These are phyloP conservation scores for Suhomyces bolitotheri DNA, from an alignment of 1,139 yeast species.

Conservation along the genomic window DNA sequence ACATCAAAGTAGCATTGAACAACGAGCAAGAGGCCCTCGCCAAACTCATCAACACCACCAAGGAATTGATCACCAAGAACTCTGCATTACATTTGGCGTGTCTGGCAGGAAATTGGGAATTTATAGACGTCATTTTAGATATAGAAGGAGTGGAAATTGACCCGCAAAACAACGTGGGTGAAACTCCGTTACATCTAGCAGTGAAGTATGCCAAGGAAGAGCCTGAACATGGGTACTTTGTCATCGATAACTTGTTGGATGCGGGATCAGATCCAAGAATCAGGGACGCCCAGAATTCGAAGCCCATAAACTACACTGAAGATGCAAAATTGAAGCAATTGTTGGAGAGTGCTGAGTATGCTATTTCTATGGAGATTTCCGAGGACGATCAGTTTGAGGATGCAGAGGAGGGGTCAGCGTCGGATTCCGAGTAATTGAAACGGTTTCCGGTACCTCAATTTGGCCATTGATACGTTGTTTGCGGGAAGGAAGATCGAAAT, in stretches of 20 bases:
- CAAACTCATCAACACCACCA: conserved; percentile 63
- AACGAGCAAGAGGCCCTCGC: conserved; percentile 54
- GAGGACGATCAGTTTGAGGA: conserved; percentile 30
- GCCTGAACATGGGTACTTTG: conserved; percentile 81
- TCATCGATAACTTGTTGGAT: conserved; percentile 79
- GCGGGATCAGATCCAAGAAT: conserved; percentile 87
- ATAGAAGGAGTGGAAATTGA: conserved; percentile 91
- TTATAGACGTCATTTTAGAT: conserved; percentile 78
- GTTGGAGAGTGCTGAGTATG: conserved; percentile 82
- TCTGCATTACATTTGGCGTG: conserved; percentile 83
- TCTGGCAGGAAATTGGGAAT: conserved; percentile 80
- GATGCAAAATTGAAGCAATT: conserved; percentile 55
- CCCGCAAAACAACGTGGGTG: conserved; percentile 73
- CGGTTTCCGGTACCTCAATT: too few species aligned
- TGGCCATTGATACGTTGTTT: too few species aligned
- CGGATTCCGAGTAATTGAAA: conserved; percentile 38
- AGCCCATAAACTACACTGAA: conserved; percentile 72
- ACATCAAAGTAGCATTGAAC: conserved; percentile 50
- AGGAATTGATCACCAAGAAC: conserved; percentile 77
- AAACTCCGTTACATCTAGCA: conserved; percentile 88
- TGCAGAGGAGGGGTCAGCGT: conserved; percentile 33
- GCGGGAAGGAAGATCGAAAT: conserved; percentile 22
- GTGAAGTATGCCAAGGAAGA: conserved; percentile 75
- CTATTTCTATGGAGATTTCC: conserved; percentile 45
- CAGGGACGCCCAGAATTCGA: conserved; percentile 50